Evolutionary conservation across 148 eudicot genomes (phyloP).

Genomic region (Suaeda aralocaspica): DNA sequence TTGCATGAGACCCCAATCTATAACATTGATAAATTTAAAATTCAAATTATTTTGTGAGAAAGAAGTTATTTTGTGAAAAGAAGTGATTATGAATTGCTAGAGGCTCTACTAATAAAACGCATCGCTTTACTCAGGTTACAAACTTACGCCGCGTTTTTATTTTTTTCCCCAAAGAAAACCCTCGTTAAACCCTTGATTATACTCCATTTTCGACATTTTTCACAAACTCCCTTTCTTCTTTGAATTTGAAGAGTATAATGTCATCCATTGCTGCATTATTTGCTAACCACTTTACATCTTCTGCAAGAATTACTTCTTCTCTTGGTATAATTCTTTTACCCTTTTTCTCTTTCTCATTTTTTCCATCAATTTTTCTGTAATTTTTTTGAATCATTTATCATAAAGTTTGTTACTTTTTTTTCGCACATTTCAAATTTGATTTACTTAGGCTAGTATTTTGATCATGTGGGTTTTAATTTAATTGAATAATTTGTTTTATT

Average conservation of each 20-base stretch:
- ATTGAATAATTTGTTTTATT: too few species aligned
- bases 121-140: too few species aligned
- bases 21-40: too few species aligned
- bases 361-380: not conserved
- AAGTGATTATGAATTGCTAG: too few species aligned
- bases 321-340: slow-evolving; percentile 12
- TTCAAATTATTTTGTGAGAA: too few species aligned
- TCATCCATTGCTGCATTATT: slow-evolving; percentile 25
- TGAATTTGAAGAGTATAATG: slow-evolving; percentile 12
- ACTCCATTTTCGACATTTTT: not conserved
- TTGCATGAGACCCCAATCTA: too few species aligned
- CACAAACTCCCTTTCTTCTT: not conserved
- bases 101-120: too few species aligned
- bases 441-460: not conserved
- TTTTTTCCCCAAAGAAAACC: slow-evolving; percentile 5
- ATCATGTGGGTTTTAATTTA: slow-evolving; percentile 12
- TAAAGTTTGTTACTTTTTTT: not conserved
- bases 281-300: slow-evolving; percentile 23
- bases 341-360: slow-evolving; percentile 5
- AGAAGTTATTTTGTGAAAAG: too few species aligned
- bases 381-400: not conserved
- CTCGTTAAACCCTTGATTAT: slow-evolving; percentile 22
- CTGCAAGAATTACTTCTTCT: slow-evolving; percentile 21
- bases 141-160: too few species aligned
- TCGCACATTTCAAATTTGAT: not conserved